Evolutionary conservation across 1,284 basidiomycete species (phyloP), one percentile per base, ranked within the genome.

Genomic region (Heterobasidion annosum): DNA sequence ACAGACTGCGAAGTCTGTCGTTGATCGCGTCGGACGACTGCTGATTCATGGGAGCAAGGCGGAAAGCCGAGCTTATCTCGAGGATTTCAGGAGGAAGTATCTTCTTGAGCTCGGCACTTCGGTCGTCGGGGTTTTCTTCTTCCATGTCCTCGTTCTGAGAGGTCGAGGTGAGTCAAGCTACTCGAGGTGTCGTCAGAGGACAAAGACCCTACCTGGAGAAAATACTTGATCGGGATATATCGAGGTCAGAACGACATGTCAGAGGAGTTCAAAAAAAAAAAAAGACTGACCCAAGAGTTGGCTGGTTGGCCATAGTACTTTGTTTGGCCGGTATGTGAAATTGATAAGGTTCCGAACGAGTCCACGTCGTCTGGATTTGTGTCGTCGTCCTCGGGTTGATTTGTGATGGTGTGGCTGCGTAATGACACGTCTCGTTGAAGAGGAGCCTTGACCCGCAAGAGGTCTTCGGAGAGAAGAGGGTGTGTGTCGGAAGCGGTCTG

Each of bases 261-360:
- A 51, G 32, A 12, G 33, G n/a, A 37, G 48, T n/a, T 33, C 25
- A 25, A 25, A 25, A 32, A 33, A 15, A 25, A 25, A 25, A 32
- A 10, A 44, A 35, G 47, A 69, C 81, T 58, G 61, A 88, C 86
- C 78, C 79, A 86, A n/a, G 87, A 89, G 58, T 83, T 88, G 18
- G 87, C 87, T 33, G 77, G 83, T 44, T 83, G 82, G 3, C 86
- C 87, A 60, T 78, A 88, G 63, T 85, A 89, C 61, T 83, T 88
- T 18, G 85, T 78, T 46, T 80, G 78, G 8, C 86, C 86, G 1
- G 81, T 79, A 25, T 84, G 70, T 52, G 74, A 82, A 58, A 90
- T 85, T 10, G 83, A 81, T 9, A 90, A 68, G 0, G 86, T 84
- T 18, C 87, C 87, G 65, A 89, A 88, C 8, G 87, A 85, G 66